Base-by-base conservation (phyloP, 1,139 yeast species). In the Diutina catenulata region DNA sequence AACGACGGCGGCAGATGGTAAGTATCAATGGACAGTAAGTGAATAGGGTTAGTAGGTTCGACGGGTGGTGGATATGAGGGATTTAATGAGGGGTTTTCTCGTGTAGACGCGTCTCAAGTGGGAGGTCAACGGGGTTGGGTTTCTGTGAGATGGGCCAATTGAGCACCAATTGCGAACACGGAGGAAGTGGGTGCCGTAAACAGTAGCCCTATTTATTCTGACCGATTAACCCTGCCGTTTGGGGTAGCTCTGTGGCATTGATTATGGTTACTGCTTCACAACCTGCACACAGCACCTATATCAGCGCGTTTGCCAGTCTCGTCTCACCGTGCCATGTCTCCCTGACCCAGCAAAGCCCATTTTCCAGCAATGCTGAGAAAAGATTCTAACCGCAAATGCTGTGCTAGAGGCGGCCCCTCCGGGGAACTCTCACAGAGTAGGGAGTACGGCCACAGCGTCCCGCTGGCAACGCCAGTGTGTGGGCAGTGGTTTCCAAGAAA, bases 1-100 rank as follows among this genome's bases (percentile, higher is more conserved):
- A 14, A 31, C 11, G 33, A 29, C 5, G 33, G 22, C 16, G 25
- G 25, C 14, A 31, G 35, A 31, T 31, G 21, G 13, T 31, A 31
- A 21, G 10, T 31, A 21, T 6, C 6, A 21, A 21, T 7, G 6
- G 8, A 21, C 23, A 21, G 23, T 9, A 21, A 9, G 8, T n/a
- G n/a, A n/a, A n/a, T n/a, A n/a, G 23, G 9, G 8, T 21, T 21
- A 7, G 23, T 7, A 9, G 9, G 23, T 7, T 21, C 23, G 9
- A 7, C 9, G 23, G 9, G 9, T 7, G 9, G 9, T 21, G 6
- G 23, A 7, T 21, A 6, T 21, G 6, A 7, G n/a, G 5, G 28
- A 25, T n/a, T 5, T 3, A 25, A 13, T 14, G 15, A n/a, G n/a
- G n/a, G n/a, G n/a, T n/a, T n/a, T n/a, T n/a, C n/a, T n/a, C n/a